Evolutionary conservation across 805 yeast species (phyloP), one percentile per base, ranked within the genome.

Genomic region (Kazachstania martiniae): DNA sequence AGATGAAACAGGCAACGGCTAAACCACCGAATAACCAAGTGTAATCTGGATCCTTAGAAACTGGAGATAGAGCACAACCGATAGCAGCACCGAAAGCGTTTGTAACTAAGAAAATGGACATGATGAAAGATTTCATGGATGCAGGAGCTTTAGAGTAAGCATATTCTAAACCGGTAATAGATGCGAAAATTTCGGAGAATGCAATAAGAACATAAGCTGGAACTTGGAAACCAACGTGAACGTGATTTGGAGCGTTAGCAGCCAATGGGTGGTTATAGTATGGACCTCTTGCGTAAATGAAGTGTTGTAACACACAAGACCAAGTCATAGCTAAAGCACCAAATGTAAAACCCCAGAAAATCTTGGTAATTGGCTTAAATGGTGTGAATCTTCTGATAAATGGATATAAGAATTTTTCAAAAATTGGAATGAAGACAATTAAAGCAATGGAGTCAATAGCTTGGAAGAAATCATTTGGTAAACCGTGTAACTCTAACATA

Each of bases 141-240:
- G 66, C 67, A 26, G 91, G 91, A 5, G 91, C 89, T 61, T 81
- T 77, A 18, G 86, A 74, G 61, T 78, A 82, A 13, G 93, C 93
- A 51, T 78, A 80, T 61, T 82, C 91, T 44, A 78, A 69, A 46
- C 89, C 91, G 15, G 91, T 80, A 46, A 80, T 72, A 33, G 82
- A 77, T 21, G 87, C 86, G 44, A 82, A 70, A 42, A 81, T 80
- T 58, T 82, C 93, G 12, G 86, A 72, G 33, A 78, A 52, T 9
- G 82, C 89, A 56, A 78, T 74, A 41, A 82, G 59, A 27, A 78
- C 67, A 56, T 81, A 82, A 4, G 85, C 79, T 12, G 64, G 58
- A 33, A 68, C 63, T 60, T 80, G 87, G 39, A 74, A 63, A 42
- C 82, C 83, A 42, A 82, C 74, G 52, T 77, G 79, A 29, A 78